Evolutionary conservation across 176 grass and related monocot genomes (phyloP), one percentile per base, ranked within the genome.

Genomic region (Pontederia crassipes): DNA sequence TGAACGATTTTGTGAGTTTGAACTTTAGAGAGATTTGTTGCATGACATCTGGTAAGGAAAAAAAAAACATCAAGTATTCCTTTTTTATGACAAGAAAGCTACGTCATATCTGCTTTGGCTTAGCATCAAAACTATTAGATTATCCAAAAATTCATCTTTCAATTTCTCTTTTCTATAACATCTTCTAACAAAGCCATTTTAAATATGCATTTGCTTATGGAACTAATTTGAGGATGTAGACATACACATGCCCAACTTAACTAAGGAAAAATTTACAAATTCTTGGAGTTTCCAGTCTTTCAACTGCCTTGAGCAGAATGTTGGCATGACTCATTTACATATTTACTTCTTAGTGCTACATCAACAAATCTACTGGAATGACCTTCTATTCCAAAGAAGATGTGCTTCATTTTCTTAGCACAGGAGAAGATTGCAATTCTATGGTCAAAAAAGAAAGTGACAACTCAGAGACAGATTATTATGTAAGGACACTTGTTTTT

Each of bases 321-420:
- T 49, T 49, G 2, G 49, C 17, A 51, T 50, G 47, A 51, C 12
- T 65, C 14, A 51, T 14, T 50, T 65, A 11, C 62, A 50, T 65
- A 9, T 49, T 27, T 65, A 4, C 13, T 51, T 51, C 32, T 28
- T 15, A 65, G 62, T 50, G 62, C 62, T 65, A 65, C 48, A 14
- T 51, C 1, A 17, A 65, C 50, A 46, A 13, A 50, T 65, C 62
- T 49, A 65, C 46, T 65, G 62, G 62, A 51, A 48, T 48, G 8
- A 51, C 26, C 50, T 65, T 27, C 62, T n/a, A 65, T 51, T 65
- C 47, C 46, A 65, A 65, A 48, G 62, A 65, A 65, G 46, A 65
- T 26, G 62, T 65, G 27, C 62, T 65, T 65, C 46, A 51, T 20
- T 65, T 51, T 65, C 46, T 51, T 28, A 20, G 50, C 47, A 18